Conservation (phyloP, 2,329 filamentous ascomycete genomes). For the Rhynchosporium graminicola region DNA sequence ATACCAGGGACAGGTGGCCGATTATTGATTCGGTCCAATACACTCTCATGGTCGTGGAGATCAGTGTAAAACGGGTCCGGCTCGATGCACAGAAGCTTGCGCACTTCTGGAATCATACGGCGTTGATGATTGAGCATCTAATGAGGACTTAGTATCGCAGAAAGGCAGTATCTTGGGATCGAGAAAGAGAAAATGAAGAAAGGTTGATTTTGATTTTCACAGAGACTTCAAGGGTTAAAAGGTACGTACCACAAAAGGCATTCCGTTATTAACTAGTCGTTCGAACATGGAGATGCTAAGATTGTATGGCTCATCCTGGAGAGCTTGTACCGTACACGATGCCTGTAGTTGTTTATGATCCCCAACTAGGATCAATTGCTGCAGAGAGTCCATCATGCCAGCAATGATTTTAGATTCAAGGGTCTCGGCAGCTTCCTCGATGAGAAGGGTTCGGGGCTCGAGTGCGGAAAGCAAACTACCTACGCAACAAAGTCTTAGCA, state of each 20-base stretch:
- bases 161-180: too few relatives aligned
- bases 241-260: constrained; percentile 46
- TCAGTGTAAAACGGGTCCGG: constrained; percentile 59
- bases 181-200: too few relatives aligned
- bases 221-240: too few relatives aligned
- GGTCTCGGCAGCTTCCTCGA: constrained; percentile 70
- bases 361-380: constrained; percentile 68
- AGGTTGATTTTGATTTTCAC: too few relatives aligned
- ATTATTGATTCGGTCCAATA: constrained; percentile 51
- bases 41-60: constrained; percentile 58
- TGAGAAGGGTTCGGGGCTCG: constrained; percentile 61
- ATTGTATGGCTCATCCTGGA: constrained; percentile 58
- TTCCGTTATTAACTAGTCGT: constrained; percentile 59
- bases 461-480: constrained; percentile 57
- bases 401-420: constrained; percentile 56
- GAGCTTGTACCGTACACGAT: constrained; percentile 55
- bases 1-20: constrained; percentile 55
- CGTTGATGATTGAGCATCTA: constrained; percentile 58
- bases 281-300: constrained; percentile 70
- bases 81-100: constrained; percentile 51
- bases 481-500: too few relatives aligned
- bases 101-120: constrained; percentile 70
- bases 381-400: constrained; percentile 60
- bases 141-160: too few relatives aligned
- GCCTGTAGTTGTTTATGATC: constrained; percentile 70